Conservation (phyloP, 78 protist genomes). For the Dictyostelium brefeldianum region DNA sequence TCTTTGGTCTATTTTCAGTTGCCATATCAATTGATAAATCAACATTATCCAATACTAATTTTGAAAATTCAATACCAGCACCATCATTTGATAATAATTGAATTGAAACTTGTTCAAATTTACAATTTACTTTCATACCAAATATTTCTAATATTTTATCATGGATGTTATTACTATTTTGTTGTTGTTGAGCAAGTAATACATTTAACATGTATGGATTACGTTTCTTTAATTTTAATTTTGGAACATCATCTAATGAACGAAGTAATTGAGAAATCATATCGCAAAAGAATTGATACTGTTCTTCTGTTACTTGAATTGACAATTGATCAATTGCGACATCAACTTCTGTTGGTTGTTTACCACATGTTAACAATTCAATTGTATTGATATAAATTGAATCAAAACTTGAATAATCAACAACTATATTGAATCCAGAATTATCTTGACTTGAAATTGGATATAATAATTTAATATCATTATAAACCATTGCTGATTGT, state of each 20-base stretch:
- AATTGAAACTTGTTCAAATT: neutral
- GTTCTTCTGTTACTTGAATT: neutral
- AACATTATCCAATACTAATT: neutral
- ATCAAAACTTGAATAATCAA: constrained; percentile 41
- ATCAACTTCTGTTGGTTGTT: constrained; percentile 37
- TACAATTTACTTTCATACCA: constrained; percentile 49
- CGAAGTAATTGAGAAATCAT: constrained; percentile 65
- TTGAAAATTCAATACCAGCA: neutral
- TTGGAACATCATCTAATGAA: constrained; percentile 44
- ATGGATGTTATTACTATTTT: neutral
- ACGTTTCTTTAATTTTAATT: constrained; percentile 21
- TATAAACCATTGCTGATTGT: neutral
- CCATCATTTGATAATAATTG: constrained; percentile 8
- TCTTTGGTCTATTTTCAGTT: constrained; percentile 42
- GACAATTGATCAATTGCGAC: neutral
- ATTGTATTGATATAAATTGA: constrained; percentile 37
- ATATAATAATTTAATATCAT: neutral
- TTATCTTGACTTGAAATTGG: constrained; percentile 1
- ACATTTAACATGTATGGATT: constrained; percentile 33
- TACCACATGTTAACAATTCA: neutral
- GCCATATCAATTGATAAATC: constrained; percentile 29
- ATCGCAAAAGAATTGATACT: constrained; percentile 39
- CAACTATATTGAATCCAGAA: neutral
- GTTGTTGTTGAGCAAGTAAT: neutral
- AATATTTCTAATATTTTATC: neutral